Evolutionary conservation across 495 filamentous ascomycete species (phyloP), one percentile per base, ranked within the genome.

Genomic region (Penicillium turbatum): DNA sequence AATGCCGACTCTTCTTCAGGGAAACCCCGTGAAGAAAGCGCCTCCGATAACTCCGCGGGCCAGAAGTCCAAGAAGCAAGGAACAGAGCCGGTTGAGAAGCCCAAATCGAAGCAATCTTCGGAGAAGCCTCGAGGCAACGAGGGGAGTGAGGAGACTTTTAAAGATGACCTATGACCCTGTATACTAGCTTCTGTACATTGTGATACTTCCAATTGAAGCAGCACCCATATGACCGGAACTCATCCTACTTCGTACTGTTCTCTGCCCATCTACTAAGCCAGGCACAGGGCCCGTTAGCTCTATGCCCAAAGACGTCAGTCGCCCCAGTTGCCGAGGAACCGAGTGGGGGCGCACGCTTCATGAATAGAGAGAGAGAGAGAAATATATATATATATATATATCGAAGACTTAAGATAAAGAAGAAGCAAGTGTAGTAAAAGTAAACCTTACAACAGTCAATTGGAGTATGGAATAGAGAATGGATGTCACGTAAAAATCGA

Each of bases 121-220:
- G 48, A 39, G 12, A 55, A 67, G 38, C 5, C 47, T 10, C 0
- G 69, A 54, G 8, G 46, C 8, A 30, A 72, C 27, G 64, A 64
- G 31, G 78, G 76, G 3, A 78, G 75, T 53, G 69, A 81, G 60
- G 79, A 82, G 65, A 67, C 72, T 6, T 81, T 76, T 48, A 79
- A 79, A 54, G 78, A 84, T 55, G 81, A 84, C 56, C 60, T 82
- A 65, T 84, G 63, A 67, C 26, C 21, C 31, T 61, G 45, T 58
- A 53, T 38, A 53, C 37, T 56, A 59, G 21, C 51, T 19, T 15
- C 12, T 27, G 39, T 40, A 46, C 36, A 44, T 54, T 47, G 51
- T 17, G 31, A 16, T 29, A 40, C 10, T 2, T 36, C n/a, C 10
- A 32, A 12, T 35, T 26, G 15, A 11, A 12, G 8, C 5, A 49